A percentile compares a stretch with the other conserved stretches of the same genome.
These are phyloP conservation scores for Fulvia fulva DNA, from an alignment of 2,329 filamentous ascomycete species.

Conservation along the genomic window DNA sequence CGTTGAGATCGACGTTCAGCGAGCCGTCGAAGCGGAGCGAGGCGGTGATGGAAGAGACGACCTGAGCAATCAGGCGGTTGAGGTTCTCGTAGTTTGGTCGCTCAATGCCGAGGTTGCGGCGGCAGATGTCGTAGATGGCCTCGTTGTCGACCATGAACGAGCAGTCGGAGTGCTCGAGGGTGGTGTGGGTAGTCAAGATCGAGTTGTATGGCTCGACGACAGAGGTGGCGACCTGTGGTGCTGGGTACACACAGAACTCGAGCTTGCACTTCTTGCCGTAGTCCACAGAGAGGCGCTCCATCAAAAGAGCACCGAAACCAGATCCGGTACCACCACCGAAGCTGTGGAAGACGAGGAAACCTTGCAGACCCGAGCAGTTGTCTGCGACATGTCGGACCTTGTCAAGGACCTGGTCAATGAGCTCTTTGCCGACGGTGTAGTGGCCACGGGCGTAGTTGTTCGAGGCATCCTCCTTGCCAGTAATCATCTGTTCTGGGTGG, in stretches of 20 bases:
- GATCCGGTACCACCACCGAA: constrained; percentile 99
- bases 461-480: constrained; percentile 98
- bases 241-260: constrained; percentile 98
- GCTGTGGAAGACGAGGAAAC: constrained; percentile 99
- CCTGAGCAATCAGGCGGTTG: constrained; percentile 97
- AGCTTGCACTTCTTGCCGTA: constrained; percentile 99
- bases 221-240: constrained; percentile 92
- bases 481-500: constrained; percentile 99
- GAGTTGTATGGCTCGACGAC: constrained; percentile 99
- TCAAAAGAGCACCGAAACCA: constrained; percentile 94
- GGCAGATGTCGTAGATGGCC: constrained; percentile 99
- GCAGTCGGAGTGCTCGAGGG: constrained; percentile 98
- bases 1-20: constrained; percentile 98
- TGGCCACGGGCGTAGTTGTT: constrained; percentile 99
- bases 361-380: constrained; percentile 96
- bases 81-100: constrained; percentile 98
- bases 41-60: constrained; percentile 96
- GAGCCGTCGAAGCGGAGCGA: constrained; percentile 98
- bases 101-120: constrained; percentile 93
- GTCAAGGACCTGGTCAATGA: constrained; percentile 96
- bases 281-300: constrained; percentile 98
- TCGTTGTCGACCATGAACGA: constrained; percentile 99
- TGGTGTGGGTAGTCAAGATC: constrained; percentile 97
- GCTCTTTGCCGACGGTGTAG: constrained; percentile 99
- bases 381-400: constrained; percentile 97